A percentile compares a stretch with the other conserved stretches of the same genome.
Evolutionary conservation across 2,329 filamentous ascomycete genomes (phyloP).

Genomic region (Byssothecium circinans): DNA sequence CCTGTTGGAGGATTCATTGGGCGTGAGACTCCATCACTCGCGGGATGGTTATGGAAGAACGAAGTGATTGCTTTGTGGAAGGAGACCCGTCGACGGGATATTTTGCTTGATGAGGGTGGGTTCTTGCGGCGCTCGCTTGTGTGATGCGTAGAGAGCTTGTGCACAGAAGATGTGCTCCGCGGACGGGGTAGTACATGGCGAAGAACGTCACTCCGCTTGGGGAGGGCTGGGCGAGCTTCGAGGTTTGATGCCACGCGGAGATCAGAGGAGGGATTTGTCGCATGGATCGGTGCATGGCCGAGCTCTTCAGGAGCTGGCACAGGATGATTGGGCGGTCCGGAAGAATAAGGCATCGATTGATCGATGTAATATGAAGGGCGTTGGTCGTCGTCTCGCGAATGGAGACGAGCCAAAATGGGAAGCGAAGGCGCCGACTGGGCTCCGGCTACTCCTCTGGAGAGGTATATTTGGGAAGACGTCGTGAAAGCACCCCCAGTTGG

Average conservation of each 20-base stretch:
- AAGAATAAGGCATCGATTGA: slow-evolving; percentile 9
- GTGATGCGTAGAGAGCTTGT: slow-evolving; percentile 9
- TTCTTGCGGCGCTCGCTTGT: slow-evolving; percentile 14
- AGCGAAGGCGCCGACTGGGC: slow-evolving; percentile 33
- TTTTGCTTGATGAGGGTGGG: slow-evolving; percentile 14
- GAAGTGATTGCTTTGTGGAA: slow-evolving; percentile 33
- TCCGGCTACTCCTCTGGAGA: slow-evolving; percentile 50
- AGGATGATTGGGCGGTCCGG: slow-evolving; percentile 6
- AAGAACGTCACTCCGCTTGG: slow-evolving; percentile 26
- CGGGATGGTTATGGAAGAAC: slow-evolving; percentile 23
- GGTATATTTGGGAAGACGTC: slow-evolving; percentile 53
- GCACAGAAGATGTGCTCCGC: slow-evolving; percentile 4
- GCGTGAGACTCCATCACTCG: slow-evolving; percentile 3
- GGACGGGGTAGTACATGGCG: slow-evolving; percentile 26
- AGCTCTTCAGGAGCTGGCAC: not conserved
- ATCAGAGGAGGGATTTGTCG: not conserved
- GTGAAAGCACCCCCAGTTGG: slow-evolving; percentile 31
- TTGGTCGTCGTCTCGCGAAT: slow-evolving; percentile 17
- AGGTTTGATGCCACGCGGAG: not conserved
- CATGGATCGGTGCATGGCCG: not conserved
- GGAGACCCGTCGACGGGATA: slow-evolving; percentile 20
- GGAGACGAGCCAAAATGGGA: slow-evolving; percentile 16
- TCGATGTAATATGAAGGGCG: slow-evolving; percentile 2
- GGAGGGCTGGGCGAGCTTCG: not conserved
- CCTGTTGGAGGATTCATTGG: slow-evolving; percentile 4